phyloP scores from a whole-genome alignment of 148 eudicot genomes.

The Rhododendron mucronatum region DNA sequence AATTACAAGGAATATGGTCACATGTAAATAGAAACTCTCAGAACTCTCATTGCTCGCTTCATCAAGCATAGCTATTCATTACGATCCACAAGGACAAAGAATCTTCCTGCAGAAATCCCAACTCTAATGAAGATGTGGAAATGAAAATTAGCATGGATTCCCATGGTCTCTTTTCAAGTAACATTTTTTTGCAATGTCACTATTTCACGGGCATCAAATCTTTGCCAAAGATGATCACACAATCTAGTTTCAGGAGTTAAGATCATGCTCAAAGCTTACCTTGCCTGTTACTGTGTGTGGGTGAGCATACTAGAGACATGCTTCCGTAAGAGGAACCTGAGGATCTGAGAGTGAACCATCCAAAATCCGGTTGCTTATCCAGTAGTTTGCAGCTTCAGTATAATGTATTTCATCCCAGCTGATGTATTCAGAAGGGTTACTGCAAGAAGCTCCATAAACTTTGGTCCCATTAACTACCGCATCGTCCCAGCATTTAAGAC shows the following conservation, averaged over 20 bases:
- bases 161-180: not conserved
- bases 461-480: slow-evolving; percentile 18
- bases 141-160: not conserved
- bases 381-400: slow-evolving; percentile 51
- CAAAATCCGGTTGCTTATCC: slow-evolving; percentile 32
- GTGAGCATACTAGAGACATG: slow-evolving; percentile 18
- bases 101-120: not conserved
- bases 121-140: not conserved
- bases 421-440: slow-evolving; percentile 18
- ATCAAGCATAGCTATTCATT: not conserved
- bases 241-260: not conserved
- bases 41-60: not conserved
- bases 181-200: not conserved
- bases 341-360: slow-evolving; percentile 50
- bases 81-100: not conserved
- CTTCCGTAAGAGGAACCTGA: slow-evolving; percentile 29
- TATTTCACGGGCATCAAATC: not conserved
- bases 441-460: slow-evolving; percentile 20
- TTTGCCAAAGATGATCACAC: not conserved
- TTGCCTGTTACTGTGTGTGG: not conserved
- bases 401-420: slow-evolving; percentile 52
- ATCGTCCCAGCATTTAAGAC: slow-evolving; percentile 7
- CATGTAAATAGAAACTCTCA: not conserved
- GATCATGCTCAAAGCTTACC: not conserved
- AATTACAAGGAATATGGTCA: not conserved